Base-by-base conservation (phyloP, 2,329 filamentous ascomycete genomes). In the Pseudogymnoascus sp. region DNA sequence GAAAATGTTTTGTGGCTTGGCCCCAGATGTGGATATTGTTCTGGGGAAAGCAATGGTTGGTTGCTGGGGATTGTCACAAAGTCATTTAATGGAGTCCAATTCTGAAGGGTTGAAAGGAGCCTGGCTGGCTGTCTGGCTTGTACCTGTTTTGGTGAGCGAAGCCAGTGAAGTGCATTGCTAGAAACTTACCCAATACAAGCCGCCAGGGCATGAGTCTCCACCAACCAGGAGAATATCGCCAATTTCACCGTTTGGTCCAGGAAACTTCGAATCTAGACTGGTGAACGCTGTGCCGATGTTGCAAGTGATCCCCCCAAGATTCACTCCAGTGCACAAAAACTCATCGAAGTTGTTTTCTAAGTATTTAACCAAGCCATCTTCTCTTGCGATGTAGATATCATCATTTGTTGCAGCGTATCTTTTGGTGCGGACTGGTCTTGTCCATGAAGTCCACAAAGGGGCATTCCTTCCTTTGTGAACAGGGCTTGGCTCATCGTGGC, bases 271-370 rank as follows among this genome's bases (percentile, higher is more conserved):
- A 63, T 73, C 70, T 12, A 83, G 72, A 61, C 86, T 89, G 60
- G 91, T 88, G 72, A 97, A 95, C 2, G 91, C 91, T 2, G 83
- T 86, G 63, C 91, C 89, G 55, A 96, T 88, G 64, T 89, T 90
- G 69, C 88, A 89, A 61, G 83, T 80, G 66, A 90, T 85, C 60
- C 81, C 80, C 6, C 89, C 88, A 63, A 90, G 80, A 61, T 82
- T 79, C 52, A 81, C 80, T 61, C 81, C 78, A 41, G 80, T 78
- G 60, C 81, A 78, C 61, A 87, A 72, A 67, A 83, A 77, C 52
- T 80, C 82, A 65, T 77, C 78, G 5, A 75, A 74, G 45, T 83
- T 82, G 63, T 91, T 84, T 67, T 91, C 86, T 4, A 93, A 75
- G 66, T 88, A 90, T 61, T 87, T 83, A 8, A 97, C 81, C 59